Percentiles rank a stretch among this genome's conserved stretches.
phyloP scores from a whole-genome alignment of 306 rosid genomes.

The Glycine soja region DNA sequence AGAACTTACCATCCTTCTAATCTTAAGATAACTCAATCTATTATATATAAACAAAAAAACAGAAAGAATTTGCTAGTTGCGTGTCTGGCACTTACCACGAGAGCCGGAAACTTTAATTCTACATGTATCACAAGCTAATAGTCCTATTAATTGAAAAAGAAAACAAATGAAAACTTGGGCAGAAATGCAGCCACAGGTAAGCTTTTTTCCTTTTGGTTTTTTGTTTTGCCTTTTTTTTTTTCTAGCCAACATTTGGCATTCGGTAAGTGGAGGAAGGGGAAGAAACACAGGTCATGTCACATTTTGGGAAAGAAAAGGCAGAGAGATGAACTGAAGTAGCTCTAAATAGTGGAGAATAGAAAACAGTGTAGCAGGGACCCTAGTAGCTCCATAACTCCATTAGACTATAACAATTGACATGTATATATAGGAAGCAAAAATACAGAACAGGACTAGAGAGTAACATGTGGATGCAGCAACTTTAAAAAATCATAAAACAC shows the following conservation, averaged over 20 bases:
- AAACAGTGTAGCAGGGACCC: neutral
- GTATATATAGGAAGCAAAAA: neutral
- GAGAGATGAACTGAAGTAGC: neutral
- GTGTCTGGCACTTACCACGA: too few species aligned
- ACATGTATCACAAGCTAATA: too few species aligned
- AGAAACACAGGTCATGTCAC: neutral
- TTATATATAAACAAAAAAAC: neutral
- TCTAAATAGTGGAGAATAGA: neutral
- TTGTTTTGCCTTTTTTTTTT: too few species aligned
- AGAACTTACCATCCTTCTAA: neutral
- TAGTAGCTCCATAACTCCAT: neutral
- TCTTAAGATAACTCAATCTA: neutral
- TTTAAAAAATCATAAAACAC: too few species aligned
- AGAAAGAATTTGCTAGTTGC: neutral
- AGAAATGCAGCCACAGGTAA: neutral
- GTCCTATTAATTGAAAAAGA: too few species aligned
- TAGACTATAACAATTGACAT: conserved; percentile 6
- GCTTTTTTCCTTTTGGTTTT: too few species aligned
- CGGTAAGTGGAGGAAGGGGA: neutral
- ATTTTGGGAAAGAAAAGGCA: conserved; percentile 9
- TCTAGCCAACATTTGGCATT: neutral
- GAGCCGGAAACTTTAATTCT: too few species aligned
- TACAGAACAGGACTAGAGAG: neutral
- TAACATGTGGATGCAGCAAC: too few species aligned
- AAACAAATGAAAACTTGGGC: neutral